Evolutionary conservation across 1,284 basidiomycete genomes (phyloP).

Genomic region (Cryptococcus sp.): DNA sequence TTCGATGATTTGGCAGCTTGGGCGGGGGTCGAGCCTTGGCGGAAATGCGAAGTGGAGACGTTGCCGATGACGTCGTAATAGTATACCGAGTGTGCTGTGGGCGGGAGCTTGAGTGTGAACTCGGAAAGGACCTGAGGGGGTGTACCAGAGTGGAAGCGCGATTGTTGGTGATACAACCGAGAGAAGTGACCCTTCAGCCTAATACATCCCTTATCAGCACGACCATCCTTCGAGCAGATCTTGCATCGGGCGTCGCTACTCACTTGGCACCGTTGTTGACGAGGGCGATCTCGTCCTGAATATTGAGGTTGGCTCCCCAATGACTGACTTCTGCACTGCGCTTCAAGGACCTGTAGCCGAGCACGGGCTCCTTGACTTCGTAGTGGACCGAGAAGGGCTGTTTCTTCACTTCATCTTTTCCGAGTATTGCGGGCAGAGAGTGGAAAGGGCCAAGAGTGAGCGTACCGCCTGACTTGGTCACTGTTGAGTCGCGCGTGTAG

Average conservation of each 20-base stretch:
- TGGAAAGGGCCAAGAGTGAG: conserved; percentile 87
- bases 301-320: conserved; percentile 93
- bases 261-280: conserved; percentile 85
- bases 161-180: conserved; percentile 82
- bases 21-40: conserved; percentile 55
- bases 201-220: conserved; percentile 1
- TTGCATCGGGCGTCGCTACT: conserved; percentile 55
- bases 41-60: conserved; percentile 89
- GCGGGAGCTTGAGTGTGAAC: conserved; percentile 69
- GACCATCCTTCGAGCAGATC: background rate
- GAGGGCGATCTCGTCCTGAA: conserved; percentile 82
- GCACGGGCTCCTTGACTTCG: conserved; percentile 72
- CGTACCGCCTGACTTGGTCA: conserved; percentile 73
- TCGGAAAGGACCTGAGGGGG: conserved; percentile 71
- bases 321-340: conserved; percentile 89
- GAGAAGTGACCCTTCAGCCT: conserved; percentile 96
- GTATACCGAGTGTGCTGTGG: conserved; percentile 77
- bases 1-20: conserved; percentile 14
- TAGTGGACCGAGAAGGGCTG: conserved; percentile 76
- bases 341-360: conserved; percentile 71
- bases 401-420: conserved; percentile 59
- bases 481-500: conserved; percentile 47
- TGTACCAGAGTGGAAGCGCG: conserved; percentile 63
- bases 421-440: conserved; percentile 65
- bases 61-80: conserved; percentile 92